Base-by-base conservation (phyloP, 2,329 filamentous ascomycete genomes). In the Plenodomus lindquistii region DNA sequence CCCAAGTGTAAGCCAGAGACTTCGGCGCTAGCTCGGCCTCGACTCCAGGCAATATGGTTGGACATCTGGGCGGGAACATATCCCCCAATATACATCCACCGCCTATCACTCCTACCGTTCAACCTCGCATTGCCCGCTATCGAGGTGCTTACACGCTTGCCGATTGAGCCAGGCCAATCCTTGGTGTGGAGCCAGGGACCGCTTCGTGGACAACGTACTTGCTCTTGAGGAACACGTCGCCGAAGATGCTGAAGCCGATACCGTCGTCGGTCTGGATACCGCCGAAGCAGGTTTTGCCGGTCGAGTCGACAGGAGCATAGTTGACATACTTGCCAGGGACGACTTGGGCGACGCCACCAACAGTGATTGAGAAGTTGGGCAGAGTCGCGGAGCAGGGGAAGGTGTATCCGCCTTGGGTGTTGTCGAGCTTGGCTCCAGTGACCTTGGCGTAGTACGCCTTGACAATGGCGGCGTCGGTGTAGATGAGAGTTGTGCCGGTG, bases 151-250 rank as follows among this genome's bases (percentile, higher is more conserved):
- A 65, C 1, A 67, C 44, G 42, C 62, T 62, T 16, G 63, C 62
- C 62, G 76, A 75, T 55, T 70, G 65, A 8, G 75, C 77, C 48
- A 78, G 77, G 5, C 77, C 75, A 22, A 79, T 60, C 31, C 75
- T 59, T 15, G 76, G 74, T 2, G 65, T 63, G 18, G 41, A 44
- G 35, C 59, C 59, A 31, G 27, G 4, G n/a, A 48, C 40, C 48
- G 62, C 56, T 21, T 71, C 71, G 58, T 72, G 91, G 40, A 90
- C 83, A 22, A 87, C 84, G 66, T 88, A 91, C 54, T 88, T 78
- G 46, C 82, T 82, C 82, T 94, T 94, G 58, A 94, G 79, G 75
- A 91, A 89, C 46, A 88, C 79, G 52, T 92, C 88, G 9, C 90
- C 90, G 46, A 92, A 82, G 64, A 95, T 90, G 46, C 80, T 83